Percentiles rank a stretch among this genome's conserved stretches.
phyloP scores from a whole-genome alignment of 202 grass and related monocot genomes.

The Panicum hallii region DNA sequence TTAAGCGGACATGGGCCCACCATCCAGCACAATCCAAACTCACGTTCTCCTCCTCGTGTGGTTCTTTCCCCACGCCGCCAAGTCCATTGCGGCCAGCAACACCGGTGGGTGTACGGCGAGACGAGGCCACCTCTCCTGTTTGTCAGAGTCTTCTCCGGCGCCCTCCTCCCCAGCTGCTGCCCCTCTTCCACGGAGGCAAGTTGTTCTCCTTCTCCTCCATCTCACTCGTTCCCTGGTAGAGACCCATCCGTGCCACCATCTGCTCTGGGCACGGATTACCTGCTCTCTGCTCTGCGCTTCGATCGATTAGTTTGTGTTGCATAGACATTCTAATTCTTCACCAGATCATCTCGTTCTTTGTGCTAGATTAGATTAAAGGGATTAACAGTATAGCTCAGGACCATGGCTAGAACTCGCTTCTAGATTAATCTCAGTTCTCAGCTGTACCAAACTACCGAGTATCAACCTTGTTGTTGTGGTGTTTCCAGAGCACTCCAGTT shows the following conservation, averaged over 20 bases:
- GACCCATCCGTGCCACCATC: background rate
- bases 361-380: background rate
- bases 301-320: background rate
- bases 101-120: background rate
- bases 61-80: background rate
- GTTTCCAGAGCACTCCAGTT: background rate
- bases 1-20: background rate
- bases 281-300: background rate
- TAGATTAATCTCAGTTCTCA: constrained; percentile 16
- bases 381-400: background rate
- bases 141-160: background rate
- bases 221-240: background rate
- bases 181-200: constrained; percentile 13
- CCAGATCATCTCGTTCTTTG: background rate
- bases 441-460: background rate
- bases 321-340: background rate
- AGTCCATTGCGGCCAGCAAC: background rate
- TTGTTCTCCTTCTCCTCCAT: too few relatives aligned
- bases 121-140: background rate
- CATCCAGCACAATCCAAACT: constrained; percentile 7
- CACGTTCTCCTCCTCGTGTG: background rate
- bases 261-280: background rate
- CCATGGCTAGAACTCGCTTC: background rate
- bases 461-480: background rate
- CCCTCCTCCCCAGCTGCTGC: background rate